Conservation (phyloP, 164 flowering plant species). For the Nymphaea thermarum region DNA sequence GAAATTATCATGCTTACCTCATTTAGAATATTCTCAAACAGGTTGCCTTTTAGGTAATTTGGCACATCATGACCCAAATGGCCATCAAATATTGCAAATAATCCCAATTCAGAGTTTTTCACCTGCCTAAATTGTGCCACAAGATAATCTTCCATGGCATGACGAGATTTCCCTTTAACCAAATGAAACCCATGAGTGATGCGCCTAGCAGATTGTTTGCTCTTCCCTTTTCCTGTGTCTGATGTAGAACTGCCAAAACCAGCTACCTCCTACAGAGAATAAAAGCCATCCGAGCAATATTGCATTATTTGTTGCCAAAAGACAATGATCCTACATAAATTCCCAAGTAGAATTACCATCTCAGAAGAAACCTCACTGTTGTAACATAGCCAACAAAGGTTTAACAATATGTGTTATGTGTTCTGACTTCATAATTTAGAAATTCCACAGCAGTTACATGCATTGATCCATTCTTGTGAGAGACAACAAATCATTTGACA, state of each 20-base stretch:
- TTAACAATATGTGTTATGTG: too few relatives aligned
- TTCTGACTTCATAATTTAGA: too few relatives aligned
- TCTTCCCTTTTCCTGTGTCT: conserved; percentile 85
- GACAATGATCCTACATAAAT: neutral
- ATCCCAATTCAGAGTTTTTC: conserved; percentile 62
- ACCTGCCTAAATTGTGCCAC: conserved; percentile 71
- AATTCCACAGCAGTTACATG: too few relatives aligned
- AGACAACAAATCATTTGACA: too few relatives aligned
- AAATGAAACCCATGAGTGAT: conserved; percentile 74
- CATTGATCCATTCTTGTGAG: too few relatives aligned
- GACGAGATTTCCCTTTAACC: conserved; percentile 66
- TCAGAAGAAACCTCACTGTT: too few relatives aligned
- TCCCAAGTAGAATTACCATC: neutral
- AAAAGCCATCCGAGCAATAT: neutral
- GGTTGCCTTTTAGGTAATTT: conserved; percentile 51
- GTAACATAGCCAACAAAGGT: too few relatives aligned
- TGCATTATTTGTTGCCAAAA: neutral
- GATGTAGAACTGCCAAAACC: conserved; percentile 42
- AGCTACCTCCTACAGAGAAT: conserved; percentile 52
- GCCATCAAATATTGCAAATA: conserved; percentile 92
- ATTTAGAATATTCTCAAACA: conserved; percentile 70
- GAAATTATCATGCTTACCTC: conserved; percentile 35
- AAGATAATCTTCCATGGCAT: conserved; percentile 84
- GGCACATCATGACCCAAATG: conserved; percentile 79
- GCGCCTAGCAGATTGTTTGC: conserved; percentile 52